Percentiles rank a stretch among this genome's conserved stretches.
Evolutionary conservation across 768 basidiomycete species (phyloP).

Genomic region (Xerocomellus amylosporus): DNA sequence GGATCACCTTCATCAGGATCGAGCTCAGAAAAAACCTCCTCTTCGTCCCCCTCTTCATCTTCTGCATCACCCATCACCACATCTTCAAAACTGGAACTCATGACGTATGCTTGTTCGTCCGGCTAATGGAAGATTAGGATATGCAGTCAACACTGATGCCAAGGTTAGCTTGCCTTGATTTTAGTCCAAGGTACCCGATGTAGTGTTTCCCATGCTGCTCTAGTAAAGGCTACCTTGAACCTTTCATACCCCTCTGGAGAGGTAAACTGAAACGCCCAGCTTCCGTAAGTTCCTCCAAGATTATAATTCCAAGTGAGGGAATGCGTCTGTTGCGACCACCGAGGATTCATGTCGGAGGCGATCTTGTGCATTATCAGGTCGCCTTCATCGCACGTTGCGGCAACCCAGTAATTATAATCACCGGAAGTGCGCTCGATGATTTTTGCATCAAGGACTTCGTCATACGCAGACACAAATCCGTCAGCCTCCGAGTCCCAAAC

Average conservation of each 20-base stretch:
- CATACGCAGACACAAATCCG: constrained; percentile 44
- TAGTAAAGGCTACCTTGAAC: constrained; percentile 64
- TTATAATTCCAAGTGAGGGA: constrained; percentile 91
- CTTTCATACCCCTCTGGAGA: constrained; percentile 51
- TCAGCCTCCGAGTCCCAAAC: constrained; percentile 54
- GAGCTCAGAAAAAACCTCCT: constrained; percentile 69
- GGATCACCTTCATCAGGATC: constrained; percentile 57
- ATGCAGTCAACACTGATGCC: not conserved
- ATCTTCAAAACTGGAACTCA: constrained; percentile 73
- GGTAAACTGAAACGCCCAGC: constrained; percentile 81
- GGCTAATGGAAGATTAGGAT: constrained; percentile 37
- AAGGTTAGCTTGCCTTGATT: constrained; percentile 55
- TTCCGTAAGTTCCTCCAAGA: constrained; percentile 53
- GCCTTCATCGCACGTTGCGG: constrained; percentile 49
- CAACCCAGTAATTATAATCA: constrained; percentile 57
- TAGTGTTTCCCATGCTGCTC: constrained; percentile 76
- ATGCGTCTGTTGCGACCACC: constrained; percentile 54
- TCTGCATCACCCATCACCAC: constrained; percentile 83
- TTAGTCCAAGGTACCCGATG: constrained; percentile 76
- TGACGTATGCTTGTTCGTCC: constrained; percentile 86
- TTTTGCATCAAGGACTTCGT: constrained; percentile 53
- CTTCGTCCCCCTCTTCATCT: constrained; percentile 76
- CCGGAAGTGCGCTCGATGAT: constrained; percentile 46
- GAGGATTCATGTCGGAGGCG: constrained; percentile 66
- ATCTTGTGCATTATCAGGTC: constrained; percentile 61